Evolutionary conservation across 768 basidiomycete species (phyloP), one percentile per base, ranked within the genome.

Genomic region (Lanmaoa pseudosensibilis): DNA sequence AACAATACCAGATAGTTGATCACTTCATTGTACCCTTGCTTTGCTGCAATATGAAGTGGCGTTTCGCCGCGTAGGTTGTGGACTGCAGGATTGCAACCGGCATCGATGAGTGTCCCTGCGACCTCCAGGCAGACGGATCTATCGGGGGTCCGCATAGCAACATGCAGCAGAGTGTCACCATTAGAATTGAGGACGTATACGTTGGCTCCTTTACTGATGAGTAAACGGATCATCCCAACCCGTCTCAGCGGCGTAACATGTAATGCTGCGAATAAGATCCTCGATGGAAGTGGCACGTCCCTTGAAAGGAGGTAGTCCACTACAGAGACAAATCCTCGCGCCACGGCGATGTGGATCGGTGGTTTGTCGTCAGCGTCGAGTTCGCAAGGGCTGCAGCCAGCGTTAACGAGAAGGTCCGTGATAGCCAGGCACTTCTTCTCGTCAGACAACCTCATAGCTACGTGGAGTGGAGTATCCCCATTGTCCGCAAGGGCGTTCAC

Each of bases 161-260:
- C 32, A 10, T 32, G 32, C 11, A 32, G 32, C 11, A 32, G 18
- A 9, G 32, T 46, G 12, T 54, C 52, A 5, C 32, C n/a, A n/a
- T n/a, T n/a, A n/a, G n/a, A 33, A 9, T 34, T n/a, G 9, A 45
- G 19, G 25, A 23, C 19, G 30, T 21, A 30, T 16, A 40, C 5
- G 13, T 53, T 19, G 6, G 53, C 57, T 34, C 52, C 39, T 7
- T 48, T 49, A 1, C 8, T 16, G 12, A 58, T 13, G 8, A 60
- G 49, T 5, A 58, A 41, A 13, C 33, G 38, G 25, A 56, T 8
- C 54, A 58, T 49, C n/a, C 33, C 13, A 41, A 25, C 40, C 44
- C 36, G 19, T 8, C 48, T 49, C 15, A 9, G 4, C 6, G 2
- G 9, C 2, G 34, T 5, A 18, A 6, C 33, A 6, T 40, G 44